A percentile compares a stretch with the other conserved stretches of the same genome.
phyloP scores from a whole-genome alignment of 495 filamentous ascomycete species.

The Sporormia fimetaria region DNA sequence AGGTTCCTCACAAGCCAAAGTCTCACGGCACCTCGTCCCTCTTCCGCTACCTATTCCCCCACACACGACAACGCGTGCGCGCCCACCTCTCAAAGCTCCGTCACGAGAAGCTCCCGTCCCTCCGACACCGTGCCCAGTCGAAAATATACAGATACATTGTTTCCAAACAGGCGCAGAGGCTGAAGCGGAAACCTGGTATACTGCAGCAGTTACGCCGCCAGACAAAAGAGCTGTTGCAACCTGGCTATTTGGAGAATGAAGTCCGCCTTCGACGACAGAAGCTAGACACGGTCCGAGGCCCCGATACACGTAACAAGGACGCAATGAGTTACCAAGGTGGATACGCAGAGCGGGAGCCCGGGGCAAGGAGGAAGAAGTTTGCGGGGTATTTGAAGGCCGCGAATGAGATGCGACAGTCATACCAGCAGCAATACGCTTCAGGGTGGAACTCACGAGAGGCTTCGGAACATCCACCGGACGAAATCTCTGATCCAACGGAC shows the following conservation, averaged over 20 bases:
- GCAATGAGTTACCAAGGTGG: conserved; percentile 15
- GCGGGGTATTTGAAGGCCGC: conserved; percentile 80
- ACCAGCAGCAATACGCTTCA: conserved; percentile 39
- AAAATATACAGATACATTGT: conserved; percentile 64
- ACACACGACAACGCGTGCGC: conserved; percentile 47
- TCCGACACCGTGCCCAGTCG: conserved; percentile 58
- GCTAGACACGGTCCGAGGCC: conserved; percentile 1
- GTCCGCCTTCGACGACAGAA: conserved; percentile 8
- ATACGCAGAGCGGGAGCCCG: conserved; percentile 41
- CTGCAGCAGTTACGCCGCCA: conserved; percentile 24
- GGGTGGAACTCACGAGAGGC: conserved; percentile 42
- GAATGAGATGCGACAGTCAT: conserved; percentile 81
- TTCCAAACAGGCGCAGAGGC: conserved; percentile 43
- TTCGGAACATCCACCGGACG: conserved; percentile 41
- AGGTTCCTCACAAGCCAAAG: conserved; percentile 16
- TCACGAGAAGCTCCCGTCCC: conserved; percentile 58
- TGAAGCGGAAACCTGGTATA: conserved; percentile 18
- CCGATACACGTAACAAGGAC: neutral
- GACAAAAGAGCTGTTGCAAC: conserved; percentile 15
- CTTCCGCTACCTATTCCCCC: conserved; percentile 49
- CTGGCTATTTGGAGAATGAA: conserved; percentile 27
- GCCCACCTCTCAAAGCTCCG: conserved; percentile 54
- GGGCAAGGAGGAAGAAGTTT: conserved; percentile 64
- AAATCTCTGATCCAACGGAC: conserved; percentile 71
- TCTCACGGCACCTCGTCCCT: conserved; percentile 31